Conservation (phyloP, 129 eudicot genomes). For the Pittosporum tobira region DNA sequence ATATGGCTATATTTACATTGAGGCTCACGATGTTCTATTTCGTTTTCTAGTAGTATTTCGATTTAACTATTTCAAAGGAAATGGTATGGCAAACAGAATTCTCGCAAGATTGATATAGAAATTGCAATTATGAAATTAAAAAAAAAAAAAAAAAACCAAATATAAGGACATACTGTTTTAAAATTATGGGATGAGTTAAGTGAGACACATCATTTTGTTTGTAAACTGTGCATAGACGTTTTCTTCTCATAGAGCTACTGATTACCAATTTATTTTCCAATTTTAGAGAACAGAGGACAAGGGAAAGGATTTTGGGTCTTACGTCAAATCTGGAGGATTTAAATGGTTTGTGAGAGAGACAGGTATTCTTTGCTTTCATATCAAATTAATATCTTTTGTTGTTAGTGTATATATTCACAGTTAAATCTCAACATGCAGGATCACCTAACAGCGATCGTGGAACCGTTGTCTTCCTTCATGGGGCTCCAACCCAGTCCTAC, state of each 20-base stretch:
- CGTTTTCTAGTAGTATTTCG: too few species aligned
- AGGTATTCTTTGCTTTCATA: constrained; percentile 34
- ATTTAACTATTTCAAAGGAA: too few species aligned
- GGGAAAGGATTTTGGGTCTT: constrained; percentile 81
- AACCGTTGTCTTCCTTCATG: constrained; percentile 84
- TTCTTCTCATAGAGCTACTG: not conserved
- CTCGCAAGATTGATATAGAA: too few species aligned
- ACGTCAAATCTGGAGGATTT: constrained; percentile 68
- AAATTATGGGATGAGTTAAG: not conserved
- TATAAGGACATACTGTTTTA: too few species aligned
- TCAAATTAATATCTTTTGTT: not conserved
- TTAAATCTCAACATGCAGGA: constrained; percentile 37
- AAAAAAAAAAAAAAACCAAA: too few species aligned
- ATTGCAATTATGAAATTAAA: too few species aligned
- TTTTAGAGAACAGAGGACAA: constrained; percentile 79
- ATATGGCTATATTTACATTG: too few species aligned
- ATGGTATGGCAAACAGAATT: too few species aligned
- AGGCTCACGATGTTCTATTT: too few species aligned
- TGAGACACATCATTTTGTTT: not conserved
- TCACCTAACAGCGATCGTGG: constrained; percentile 75
- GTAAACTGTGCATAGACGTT: not conserved
- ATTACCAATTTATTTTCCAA: not conserved
- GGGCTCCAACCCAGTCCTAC: constrained; percentile 97
- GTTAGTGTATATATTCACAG: not conserved
- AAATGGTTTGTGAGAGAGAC: constrained; percentile 97